These are phyloP conservation scores for Truncatella angustata DNA, from an alignment of 2,329 filamentous ascomycete genomes.

Conservation along the genomic window DNA sequence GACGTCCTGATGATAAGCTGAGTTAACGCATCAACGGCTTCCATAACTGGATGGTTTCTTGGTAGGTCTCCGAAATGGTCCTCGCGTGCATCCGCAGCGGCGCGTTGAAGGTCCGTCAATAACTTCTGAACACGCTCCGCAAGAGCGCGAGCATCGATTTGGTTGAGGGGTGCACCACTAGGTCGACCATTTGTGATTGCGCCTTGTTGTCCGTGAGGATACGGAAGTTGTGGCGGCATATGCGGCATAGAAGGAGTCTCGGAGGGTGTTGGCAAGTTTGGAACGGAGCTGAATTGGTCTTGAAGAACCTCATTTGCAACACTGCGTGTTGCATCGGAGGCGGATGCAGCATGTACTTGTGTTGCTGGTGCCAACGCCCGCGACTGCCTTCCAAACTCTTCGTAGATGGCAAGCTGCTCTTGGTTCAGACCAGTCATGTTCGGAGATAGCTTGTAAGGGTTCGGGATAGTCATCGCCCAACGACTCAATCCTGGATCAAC, in stretches of 20 bases:
- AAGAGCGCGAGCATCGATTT: constrained; percentile 51
- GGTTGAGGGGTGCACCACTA: constrained; percentile 34
- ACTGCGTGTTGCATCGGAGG: constrained; percentile 60
- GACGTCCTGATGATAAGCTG: constrained; percentile 62
- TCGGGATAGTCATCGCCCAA: constrained; percentile 91
- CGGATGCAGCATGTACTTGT: constrained; percentile 53
- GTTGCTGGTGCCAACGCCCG: constrained; percentile 58
- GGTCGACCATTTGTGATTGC: constrained; percentile 51
- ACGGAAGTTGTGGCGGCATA: constrained; percentile 52
- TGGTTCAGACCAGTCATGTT: constrained; percentile 70
- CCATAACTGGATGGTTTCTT: constrained; percentile 57
- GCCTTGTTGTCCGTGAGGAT: constrained; percentile 49
- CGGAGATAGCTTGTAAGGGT: constrained; percentile 85
- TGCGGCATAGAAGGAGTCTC: constrained; percentile 56
- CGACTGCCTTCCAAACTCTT: constrained; percentile 88
- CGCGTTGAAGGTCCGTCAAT: constrained; percentile 54
- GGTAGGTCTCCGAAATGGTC: constrained; percentile 61
- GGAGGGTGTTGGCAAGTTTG: constrained; percentile 55
- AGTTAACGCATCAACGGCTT: constrained; percentile 60
- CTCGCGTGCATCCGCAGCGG: constrained; percentile 51
- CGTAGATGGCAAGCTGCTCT: constrained; percentile 93
- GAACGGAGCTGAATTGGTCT: constrained; percentile 57
- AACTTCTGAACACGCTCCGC: constrained; percentile 58
- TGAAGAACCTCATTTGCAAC: constrained; percentile 64
- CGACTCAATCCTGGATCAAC: constrained; percentile 78